Evolutionary conservation across 2,329 filamentous ascomycete genomes (phyloP).

Genomic region (Bipolaris cookei): DNA sequence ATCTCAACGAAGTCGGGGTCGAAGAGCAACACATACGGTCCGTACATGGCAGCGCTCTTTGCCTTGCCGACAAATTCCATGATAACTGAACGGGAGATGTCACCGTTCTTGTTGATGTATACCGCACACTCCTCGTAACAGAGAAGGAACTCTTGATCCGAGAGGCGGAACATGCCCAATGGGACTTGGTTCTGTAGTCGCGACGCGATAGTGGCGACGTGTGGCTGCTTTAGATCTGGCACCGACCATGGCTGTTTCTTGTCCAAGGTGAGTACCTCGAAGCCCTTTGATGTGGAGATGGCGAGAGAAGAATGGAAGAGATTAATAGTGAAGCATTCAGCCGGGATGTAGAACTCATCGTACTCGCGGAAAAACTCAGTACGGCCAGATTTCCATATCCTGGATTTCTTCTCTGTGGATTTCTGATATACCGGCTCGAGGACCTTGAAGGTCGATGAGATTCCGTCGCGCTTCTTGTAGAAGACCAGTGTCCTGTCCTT

Average conservation of each 20-base stretch:
- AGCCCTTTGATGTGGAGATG: slow-evolving; percentile 87
- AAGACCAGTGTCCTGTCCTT: slow-evolving; percentile 94
- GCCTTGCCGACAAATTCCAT: slow-evolving; percentile 99
- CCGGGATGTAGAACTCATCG: slow-evolving; percentile 97
- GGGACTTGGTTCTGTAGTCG: slow-evolving; percentile 84
- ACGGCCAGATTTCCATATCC: slow-evolving; percentile 71
- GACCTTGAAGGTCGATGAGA: slow-evolving; percentile 95
- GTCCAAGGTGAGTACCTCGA: slow-evolving; percentile 95
- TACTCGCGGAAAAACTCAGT: slow-evolving; percentile 98
- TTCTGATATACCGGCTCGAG: slow-evolving; percentile 96
- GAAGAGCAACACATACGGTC: slow-evolving; percentile 89
- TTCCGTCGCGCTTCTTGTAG: slow-evolving; percentile 93
- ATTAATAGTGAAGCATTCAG: slow-evolving; percentile 93
- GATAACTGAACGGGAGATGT: slow-evolving; percentile 89
- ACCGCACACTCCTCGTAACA: slow-evolving; percentile 96
- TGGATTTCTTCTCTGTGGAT: slow-evolving; percentile 79
- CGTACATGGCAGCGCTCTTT: slow-evolving; percentile 84
- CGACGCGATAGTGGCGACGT: slow-evolving; percentile 82
- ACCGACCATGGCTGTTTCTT: slow-evolving; percentile 96
- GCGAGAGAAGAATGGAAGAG: slow-evolving; percentile 95
- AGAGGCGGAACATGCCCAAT: slow-evolving; percentile 93
- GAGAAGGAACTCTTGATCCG: slow-evolving; percentile 79
- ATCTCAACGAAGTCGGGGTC: slow-evolving; percentile 98
- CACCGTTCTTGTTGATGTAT: slow-evolving; percentile 97
- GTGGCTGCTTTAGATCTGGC: slow-evolving; percentile 79